Base-by-base conservation (phyloP, 129 eudicot genomes). In the Kitagawia praeruptora region DNA sequence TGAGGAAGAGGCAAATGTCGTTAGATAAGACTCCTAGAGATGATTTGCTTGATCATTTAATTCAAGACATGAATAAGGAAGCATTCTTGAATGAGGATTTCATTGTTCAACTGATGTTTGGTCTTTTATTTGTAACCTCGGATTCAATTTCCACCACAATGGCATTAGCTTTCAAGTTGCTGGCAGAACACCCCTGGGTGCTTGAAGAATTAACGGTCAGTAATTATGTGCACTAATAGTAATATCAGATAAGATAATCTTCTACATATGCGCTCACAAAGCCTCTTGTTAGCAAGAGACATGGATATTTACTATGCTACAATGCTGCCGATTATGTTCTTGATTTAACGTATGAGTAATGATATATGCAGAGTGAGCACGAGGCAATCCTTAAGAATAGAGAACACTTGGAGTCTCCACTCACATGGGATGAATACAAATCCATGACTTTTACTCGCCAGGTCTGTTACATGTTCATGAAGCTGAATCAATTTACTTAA, bases 381-480 rank as follows among this genome's bases (percentile, higher is more conserved):
- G 91, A 86, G 67, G 77, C 25, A 8, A 87, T 91, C 47, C 63
- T 91, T 16, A 76, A 85, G 31, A 81, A 76, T 8, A 86, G 85
- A 77, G 89, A 91, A 38, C 80, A 77, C 19, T 27, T 77, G 31
- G 84, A 80, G 5, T 70, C 92, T 28, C 46, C 84, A 11, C 81
- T 91, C 12, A 86, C 89, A 23, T 88, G 92, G 91, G 61, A 75
- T 16, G 96, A 88, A 54, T 87, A 86, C 37, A 91, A 91, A 78
- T 86, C 92, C 3, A 88, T 91, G 92, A 88, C 86, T 27, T 91
- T 85, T 53, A 91, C 92, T 6, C 84, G 85, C 67, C 88, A 88
- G 82, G 96, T 85, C 25, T 41, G 31, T 37, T 66, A 1, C 37
- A 34, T 34, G 1, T 34, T 34, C 37, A 34, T 34, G 37, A 34